Evolutionary conservation across 805 yeast species (phyloP).

Genomic region (Yarrowia osloensis): DNA sequence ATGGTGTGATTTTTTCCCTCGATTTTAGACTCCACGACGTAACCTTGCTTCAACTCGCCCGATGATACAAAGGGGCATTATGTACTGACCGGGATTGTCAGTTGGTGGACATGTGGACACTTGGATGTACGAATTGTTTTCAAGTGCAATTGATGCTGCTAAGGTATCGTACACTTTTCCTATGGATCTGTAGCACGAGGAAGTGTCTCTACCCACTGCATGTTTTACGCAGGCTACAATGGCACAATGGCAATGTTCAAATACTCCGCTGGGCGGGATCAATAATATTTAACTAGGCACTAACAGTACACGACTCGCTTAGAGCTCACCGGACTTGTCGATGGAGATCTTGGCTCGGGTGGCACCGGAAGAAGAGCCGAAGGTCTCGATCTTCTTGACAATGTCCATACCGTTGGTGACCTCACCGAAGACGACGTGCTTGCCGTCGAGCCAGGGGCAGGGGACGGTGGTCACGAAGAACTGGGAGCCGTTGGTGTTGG

Average conservation of each 20-base stretch:
- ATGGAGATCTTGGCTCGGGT: slow-evolving; percentile 66
- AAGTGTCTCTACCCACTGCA: too few species aligned
- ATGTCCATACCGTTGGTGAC: slow-evolving; percentile 81
- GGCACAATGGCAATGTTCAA: neutral
- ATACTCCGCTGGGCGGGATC: neutral
- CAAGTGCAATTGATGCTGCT: too few species aligned
- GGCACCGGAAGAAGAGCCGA: slow-evolving; percentile 69
- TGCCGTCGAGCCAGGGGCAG: slow-evolving; percentile 88
- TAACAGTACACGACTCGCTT: neutral
- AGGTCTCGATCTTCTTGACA: slow-evolving; percentile 80
- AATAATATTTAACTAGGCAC: slow-evolving; percentile 11
- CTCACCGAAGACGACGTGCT: slow-evolving; percentile 95
- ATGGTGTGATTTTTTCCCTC: neutral
- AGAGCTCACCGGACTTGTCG: slow-evolving; percentile 62
- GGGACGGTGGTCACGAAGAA: slow-evolving; percentile 92
- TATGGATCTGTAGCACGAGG: too few species aligned
- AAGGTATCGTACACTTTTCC: too few species aligned
- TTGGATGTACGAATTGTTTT: too few species aligned
- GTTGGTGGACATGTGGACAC: too few species aligned
- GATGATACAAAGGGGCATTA: too few species aligned
- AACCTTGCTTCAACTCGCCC: too few species aligned
- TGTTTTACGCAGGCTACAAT: too few species aligned
- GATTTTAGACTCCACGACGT: neutral
- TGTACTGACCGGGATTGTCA: too few species aligned
- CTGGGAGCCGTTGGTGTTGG: slow-evolving; percentile 97